Base-by-base conservation (phyloP, 23 red algal species). In the Gracilaria domingensis region DNA sequence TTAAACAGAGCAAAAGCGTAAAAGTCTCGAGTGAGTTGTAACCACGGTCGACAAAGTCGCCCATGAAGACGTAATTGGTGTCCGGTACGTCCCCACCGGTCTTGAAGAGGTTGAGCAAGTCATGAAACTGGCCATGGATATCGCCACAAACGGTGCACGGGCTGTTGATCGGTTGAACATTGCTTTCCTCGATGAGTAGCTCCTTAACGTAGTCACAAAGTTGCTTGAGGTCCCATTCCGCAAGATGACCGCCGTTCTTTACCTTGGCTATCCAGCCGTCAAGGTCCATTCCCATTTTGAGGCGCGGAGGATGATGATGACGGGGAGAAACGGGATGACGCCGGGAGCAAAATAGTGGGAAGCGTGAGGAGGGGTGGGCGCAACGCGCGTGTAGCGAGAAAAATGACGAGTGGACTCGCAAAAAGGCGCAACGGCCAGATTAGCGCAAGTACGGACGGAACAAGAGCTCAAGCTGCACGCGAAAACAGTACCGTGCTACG, bases 151-250 rank as follows among this genome's bases (percentile, higher is more conserved):
- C 93, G 14, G 97, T 99, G 33, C 95, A 95, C 13, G 97, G 97
- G 39, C 90, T 86, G 35, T 67, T 67, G 39, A 99, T 95, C 24
- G 97, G 97, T 82, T 99, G 93, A 16, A 99, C 97, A 56, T 99
- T 99, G 62, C 88, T 93, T 82, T 99, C 97, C 45, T 99, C 97
- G 72, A 99, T 99, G 39, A 99, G 91, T 39, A 99, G 94, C 72
- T 99, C 97, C 81, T 99, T 99, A 56, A 99, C 97, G 50, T 96
- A 96, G 81, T 99, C 97, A 77, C 97, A 99, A 21, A 99, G 94
- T 47, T 96, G 91, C 44, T 99, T 99, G 17, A 99, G 80, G 71
- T 99, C 97, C 78, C 93, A 95, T 67, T 99, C 97, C 14, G 94
- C 83, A 14, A 99, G 87, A 38, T 92, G 89, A 12, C 93, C 89